A percentile compares a stretch with the other conserved stretches of the same genome.
These are phyloP conservation scores for Fraxinus albicans DNA, from an alignment of 305 asterid species.

Conservation along the genomic window DNA sequence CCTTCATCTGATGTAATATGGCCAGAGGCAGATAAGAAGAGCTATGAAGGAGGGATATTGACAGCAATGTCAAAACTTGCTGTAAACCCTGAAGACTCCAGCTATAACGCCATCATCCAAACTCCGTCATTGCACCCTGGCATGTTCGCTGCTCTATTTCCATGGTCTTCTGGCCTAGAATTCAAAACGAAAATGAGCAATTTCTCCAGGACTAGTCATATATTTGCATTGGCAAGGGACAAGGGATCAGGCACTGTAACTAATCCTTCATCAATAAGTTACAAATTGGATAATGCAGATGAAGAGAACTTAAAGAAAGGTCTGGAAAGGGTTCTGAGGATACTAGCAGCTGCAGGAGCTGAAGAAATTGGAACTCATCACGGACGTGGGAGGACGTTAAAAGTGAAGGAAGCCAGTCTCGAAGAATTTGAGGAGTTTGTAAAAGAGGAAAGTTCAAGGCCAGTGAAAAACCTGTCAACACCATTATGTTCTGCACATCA, in stretches of 20 bases:
- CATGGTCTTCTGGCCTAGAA: conserved; percentile 64
- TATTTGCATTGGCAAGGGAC: conserved; percentile 65
- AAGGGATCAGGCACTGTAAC: conserved; percentile 51
- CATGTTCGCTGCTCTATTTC: conserved; percentile 53
- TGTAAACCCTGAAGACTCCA: conserved; percentile 38
- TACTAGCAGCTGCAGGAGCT: conserved; percentile 72
- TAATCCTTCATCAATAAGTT: conserved; percentile 34
- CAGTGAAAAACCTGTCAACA: conserved; percentile 37
- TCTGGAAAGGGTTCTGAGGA: conserved; percentile 49
- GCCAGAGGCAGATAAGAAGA: conserved; percentile 51
- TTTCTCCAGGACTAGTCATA: conserved; percentile 60
- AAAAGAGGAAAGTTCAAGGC: conserved; percentile 49
- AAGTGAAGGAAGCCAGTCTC: conserved; percentile 38
- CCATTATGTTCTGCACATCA: conserved; percentile 81
- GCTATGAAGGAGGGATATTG: conserved; percentile 65
- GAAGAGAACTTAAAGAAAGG: conserved; percentile 47
- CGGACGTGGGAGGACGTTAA: conserved; percentile 42
- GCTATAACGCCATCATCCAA: conserved; percentile 61
- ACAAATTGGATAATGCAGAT: conserved; percentile 41
- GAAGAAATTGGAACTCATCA: conserved; percentile 82
- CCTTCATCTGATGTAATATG: conserved; percentile 23
- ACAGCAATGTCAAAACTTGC: conserved; percentile 64
- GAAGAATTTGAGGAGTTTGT: conserved; percentile 60
- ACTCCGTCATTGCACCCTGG: conserved; percentile 83
- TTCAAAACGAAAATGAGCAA: conserved; percentile 51